phyloP scores from a whole-genome alignment of 352 stramenopile species.

The Globisporangium orthogonon region DNA sequence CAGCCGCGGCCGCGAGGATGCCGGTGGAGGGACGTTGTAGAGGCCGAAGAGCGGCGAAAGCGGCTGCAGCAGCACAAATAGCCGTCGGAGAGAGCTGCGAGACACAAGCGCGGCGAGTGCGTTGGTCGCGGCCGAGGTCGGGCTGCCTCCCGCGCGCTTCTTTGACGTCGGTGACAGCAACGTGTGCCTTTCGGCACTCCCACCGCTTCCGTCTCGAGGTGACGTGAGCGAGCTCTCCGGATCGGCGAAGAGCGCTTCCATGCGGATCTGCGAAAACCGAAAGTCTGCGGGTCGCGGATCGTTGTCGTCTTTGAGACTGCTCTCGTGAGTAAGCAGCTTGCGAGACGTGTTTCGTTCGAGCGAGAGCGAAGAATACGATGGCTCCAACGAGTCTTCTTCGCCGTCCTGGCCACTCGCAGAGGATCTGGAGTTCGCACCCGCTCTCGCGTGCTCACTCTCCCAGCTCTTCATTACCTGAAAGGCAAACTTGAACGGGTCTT shows the following conservation, averaged over 20 bases:
- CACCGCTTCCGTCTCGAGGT: slow-evolving; percentile 2
- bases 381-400: slow-evolving; percentile 1
- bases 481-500: slow-evolving; percentile 61
- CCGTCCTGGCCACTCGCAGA: not conserved
- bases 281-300: slow-evolving; percentile 61
- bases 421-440: not conserved
- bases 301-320: not conserved
- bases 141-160: slow-evolving; percentile 1
- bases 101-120: slow-evolving; percentile 13
- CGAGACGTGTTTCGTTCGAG: slow-evolving; percentile 1
- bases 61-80: slow-evolving; percentile 30
- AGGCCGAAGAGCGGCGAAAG: slow-evolving; percentile 58
- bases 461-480: slow-evolving; percentile 37
- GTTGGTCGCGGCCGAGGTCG: slow-evolving; percentile 8
- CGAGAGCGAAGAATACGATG: not conserved
- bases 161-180: slow-evolving; percentile 15
- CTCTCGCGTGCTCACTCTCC: not conserved
- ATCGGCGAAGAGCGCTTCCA: slow-evolving; percentile 65
- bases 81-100: slow-evolving; percentile 7
- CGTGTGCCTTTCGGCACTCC: slow-evolving; percentile 12
- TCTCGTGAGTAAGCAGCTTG: not conserved
- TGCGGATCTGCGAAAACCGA: slow-evolving; percentile 67
- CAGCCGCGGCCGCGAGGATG: slow-evolving; percentile 20
- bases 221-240: slow-evolving; percentile 3
- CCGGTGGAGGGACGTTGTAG: slow-evolving; percentile 30